phyloP scores from a whole-genome alignment of 2,329 filamentous ascomycete species.

The Stemphylium lycopersici region DNA sequence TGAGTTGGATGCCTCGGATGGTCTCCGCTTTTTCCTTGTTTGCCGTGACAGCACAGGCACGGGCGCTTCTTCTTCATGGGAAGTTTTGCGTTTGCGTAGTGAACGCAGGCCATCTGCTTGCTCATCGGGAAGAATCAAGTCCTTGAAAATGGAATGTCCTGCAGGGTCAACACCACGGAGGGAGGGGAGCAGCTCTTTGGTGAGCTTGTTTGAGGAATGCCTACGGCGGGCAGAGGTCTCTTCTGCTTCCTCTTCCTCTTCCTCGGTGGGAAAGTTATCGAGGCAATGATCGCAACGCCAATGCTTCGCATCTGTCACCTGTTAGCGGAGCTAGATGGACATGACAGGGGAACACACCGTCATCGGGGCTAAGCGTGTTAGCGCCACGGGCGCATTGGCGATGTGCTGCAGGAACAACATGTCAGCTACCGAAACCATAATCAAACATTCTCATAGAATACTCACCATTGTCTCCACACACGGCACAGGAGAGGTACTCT shows the following conservation, averaged over 20 bases:
- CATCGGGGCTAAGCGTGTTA: constrained; percentile 65
- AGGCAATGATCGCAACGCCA: constrained; percentile 69
- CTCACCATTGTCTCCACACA: constrained; percentile 84
- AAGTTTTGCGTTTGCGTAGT: constrained; percentile 83
- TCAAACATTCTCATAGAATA: constrained; percentile 36
- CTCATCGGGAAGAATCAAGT: constrained; percentile 73
- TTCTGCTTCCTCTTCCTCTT: constrained; percentile 49
- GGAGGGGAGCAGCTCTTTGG: constrained; percentile 74
- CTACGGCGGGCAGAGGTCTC: constrained; percentile 53
- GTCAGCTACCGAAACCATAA: constrained; percentile 48
- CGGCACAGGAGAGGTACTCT: constrained; percentile 74
- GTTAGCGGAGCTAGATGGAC: constrained; percentile 25
- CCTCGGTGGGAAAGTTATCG: constrained; percentile 50
- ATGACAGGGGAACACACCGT: constrained; percentile 61
- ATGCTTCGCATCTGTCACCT: constrained; percentile 57
- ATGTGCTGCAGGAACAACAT: constrained; percentile 72
- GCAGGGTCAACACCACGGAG: constrained; percentile 68
- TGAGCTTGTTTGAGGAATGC: constrained; percentile 68
- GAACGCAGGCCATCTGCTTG: constrained; percentile 77
- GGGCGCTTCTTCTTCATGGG: constrained; percentile 68
- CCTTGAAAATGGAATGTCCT: constrained; percentile 75
- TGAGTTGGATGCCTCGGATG: constrained; percentile 44
- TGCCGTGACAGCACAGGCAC: constrained; percentile 52
- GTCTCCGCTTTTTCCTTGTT: constrained; percentile 52
- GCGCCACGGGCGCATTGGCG: constrained; percentile 83